Evolutionary conservation across 352 stramenopile species (phyloP).

Genomic region (Phytophthora pisi): DNA sequence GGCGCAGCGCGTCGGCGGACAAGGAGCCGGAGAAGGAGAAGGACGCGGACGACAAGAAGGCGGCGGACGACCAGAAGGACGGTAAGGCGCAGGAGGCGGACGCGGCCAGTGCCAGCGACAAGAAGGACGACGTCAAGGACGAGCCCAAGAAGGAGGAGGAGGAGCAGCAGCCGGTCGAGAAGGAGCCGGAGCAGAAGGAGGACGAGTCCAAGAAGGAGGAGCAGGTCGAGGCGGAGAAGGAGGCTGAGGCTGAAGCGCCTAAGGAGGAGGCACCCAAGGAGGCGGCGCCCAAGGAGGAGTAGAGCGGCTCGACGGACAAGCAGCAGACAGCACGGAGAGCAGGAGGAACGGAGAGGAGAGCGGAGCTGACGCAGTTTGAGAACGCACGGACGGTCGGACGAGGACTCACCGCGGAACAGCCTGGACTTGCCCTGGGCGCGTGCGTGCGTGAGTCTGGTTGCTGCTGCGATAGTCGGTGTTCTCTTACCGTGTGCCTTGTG

Average conservation of each 20-base stretch:
- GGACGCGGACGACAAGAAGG: slow-evolving; percentile 18
- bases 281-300: slow-evolving; percentile 25
- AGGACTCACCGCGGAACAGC: slow-evolving; percentile 29
- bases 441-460: slow-evolving; percentile 48
- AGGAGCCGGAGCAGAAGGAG: slow-evolving; percentile 18
- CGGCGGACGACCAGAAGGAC: slow-evolving; percentile 12
- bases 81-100: slow-evolving; percentile 14
- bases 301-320: slow-evolving; percentile 22
- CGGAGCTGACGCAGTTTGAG: slow-evolving; percentile 30
- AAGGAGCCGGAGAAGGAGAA: slow-evolving; percentile 32
- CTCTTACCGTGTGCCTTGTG: slow-evolving; percentile 49
- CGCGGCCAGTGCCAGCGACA: slow-evolving; percentile 10
- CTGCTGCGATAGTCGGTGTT: slow-evolving; percentile 41
- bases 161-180: neutral
- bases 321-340: slow-evolving; percentile 18
- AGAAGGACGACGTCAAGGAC: slow-evolving; percentile 15
- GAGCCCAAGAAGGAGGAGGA: slow-evolving; percentile 25
- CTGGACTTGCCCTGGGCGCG: slow-evolving; percentile 29
- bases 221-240: slow-evolving; percentile 14
- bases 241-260: slow-evolving; percentile 10
- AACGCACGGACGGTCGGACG: slow-evolving; percentile 16
- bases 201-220: slow-evolving; percentile 13
- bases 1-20: slow-evolving; percentile 44
- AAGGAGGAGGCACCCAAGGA: slow-evolving; percentile 17
- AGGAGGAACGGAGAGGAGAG: slow-evolving; percentile 15